phyloP scores from a whole-genome alignment of 2,329 filamentous ascomycete species.

The Fusarium sp. region DNA sequence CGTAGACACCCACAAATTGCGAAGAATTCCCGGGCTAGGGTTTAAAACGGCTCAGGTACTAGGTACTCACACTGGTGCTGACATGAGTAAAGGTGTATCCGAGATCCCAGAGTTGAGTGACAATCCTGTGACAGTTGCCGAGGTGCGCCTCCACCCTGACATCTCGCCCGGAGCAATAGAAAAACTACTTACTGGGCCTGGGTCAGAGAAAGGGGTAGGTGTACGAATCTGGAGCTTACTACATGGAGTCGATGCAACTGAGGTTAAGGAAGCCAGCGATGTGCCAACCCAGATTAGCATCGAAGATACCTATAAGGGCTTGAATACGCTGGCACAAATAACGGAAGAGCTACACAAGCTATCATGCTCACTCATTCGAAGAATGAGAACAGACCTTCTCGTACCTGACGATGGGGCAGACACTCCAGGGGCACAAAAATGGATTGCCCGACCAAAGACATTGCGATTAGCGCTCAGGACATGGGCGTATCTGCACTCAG shows the following conservation, averaged over 20 bases:
- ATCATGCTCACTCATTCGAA: slow-evolving; percentile 74
- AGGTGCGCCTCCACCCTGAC: slow-evolving; percentile 70
- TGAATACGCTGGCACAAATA: slow-evolving; percentile 73
- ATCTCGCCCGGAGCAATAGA: slow-evolving; percentile 75
- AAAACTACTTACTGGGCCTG: slow-evolving; percentile 74
- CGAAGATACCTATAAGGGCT: slow-evolving; percentile 85
- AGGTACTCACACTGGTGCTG: slow-evolving; percentile 64
- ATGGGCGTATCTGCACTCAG: slow-evolving; percentile 51
- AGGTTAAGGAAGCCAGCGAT: slow-evolving; percentile 76
- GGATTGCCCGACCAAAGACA: slow-evolving; percentile 85
- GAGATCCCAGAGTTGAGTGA: slow-evolving; percentile 48
- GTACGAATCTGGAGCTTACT: slow-evolving; percentile 79
- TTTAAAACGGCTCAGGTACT: slow-evolving; percentile 67
- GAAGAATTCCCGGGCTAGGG: slow-evolving; percentile 87
- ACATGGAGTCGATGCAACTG: slow-evolving; percentile 80
- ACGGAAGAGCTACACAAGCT: slow-evolving; percentile 75
- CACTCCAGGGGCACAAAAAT: slow-evolving; percentile 55
- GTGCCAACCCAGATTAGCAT: slow-evolving; percentile 92
- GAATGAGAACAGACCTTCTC: slow-evolving; percentile 82
- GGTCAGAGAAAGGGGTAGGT: slow-evolving; percentile 77
- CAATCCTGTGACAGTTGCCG: slow-evolving; percentile 67
- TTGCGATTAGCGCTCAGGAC: slow-evolving; percentile 83
- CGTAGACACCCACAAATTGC: slow-evolving; percentile 79
- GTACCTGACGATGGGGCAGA: slow-evolving; percentile 57
- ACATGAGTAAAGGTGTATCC: slow-evolving; percentile 47